Percentiles rank a stretch among this genome's conserved stretches.
phyloP scores from a whole-genome alignment of 2,329 filamentous ascomycete genomes.

The Saccharata proteae region DNA sequence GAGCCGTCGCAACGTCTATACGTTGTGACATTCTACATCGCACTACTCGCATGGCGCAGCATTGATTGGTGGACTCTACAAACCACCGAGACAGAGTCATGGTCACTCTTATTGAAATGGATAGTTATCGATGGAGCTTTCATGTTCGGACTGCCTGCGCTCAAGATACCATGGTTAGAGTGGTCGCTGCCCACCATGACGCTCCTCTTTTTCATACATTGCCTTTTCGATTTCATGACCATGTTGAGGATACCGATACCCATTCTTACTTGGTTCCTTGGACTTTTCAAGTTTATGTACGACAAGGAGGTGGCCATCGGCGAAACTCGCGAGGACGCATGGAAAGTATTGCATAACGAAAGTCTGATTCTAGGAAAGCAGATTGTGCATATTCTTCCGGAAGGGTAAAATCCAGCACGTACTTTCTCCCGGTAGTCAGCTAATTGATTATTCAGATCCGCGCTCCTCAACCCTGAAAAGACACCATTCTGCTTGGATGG shows the following conservation, averaged over 20 bases:
- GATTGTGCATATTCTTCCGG: conserved; percentile 93
- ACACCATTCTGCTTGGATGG: conserved; percentile 70
- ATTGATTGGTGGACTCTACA: conserved; percentile 75
- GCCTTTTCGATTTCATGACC: conserved; percentile 65
- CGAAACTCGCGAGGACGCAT: conserved; percentile 84
- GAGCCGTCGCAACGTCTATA: conserved; percentile 86
- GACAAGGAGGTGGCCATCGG: conserved; percentile 87
- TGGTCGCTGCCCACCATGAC: conserved; percentile 67
- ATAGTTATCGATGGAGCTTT: conserved; percentile 73
- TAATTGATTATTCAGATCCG: conserved; percentile 46
- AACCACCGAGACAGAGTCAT: conserved; percentile 75
- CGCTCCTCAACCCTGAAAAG: conserved; percentile 71
- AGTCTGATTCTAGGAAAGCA: conserved; percentile 92
- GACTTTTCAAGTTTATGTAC: conserved; percentile 69
- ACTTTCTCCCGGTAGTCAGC: conserved; percentile 5
- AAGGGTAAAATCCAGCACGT: conserved; percentile 49
- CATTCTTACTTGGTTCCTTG: conserved; percentile 59
- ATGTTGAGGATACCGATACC: conserved; percentile 87
- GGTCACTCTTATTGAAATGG: conserved; percentile 91
- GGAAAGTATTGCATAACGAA: conserved; percentile 76
- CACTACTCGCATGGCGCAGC: conserved; percentile 67
- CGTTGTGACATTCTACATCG: conserved; percentile 64
- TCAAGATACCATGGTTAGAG: conserved; percentile 95
- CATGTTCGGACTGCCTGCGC: conserved; percentile 71
- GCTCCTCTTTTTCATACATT: conserved; percentile 58